A percentile compares a stretch with the other conserved stretches of the same genome.
phyloP scores from a whole-genome alignment of 176 grass and related monocot genomes.

The Dendrocalamus sinicus region DNA sequence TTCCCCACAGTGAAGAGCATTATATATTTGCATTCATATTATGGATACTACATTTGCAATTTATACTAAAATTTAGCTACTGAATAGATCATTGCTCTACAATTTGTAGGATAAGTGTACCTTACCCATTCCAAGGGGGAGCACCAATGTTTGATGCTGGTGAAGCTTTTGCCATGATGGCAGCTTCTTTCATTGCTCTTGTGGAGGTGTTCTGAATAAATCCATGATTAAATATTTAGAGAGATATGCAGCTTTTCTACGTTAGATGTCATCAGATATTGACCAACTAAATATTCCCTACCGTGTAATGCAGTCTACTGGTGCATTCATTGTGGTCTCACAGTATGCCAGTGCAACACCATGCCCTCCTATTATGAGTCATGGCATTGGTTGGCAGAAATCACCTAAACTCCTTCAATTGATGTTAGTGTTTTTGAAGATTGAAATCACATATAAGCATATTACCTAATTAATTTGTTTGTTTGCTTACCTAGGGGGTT shows the following conservation, averaged over 20 bases:
- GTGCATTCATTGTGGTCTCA: constrained; percentile 80
- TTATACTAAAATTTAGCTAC: neutral
- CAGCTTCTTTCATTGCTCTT: constrained; percentile 88
- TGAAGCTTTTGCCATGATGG: constrained; percentile 59
- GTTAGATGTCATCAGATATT: neutral
- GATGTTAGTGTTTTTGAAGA: constrained; percentile 12
- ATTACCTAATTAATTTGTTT: neutral
- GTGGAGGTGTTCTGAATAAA: constrained; percentile 68
- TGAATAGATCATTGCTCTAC: constrained; percentile 2
- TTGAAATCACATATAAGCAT: neutral
- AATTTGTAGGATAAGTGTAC: constrained; percentile 81
- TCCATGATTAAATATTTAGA: neutral
- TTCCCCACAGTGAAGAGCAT: neutral
- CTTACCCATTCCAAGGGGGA: constrained; percentile 97
- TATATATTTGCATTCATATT: neutral
- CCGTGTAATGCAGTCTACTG: constrained; percentile 71
- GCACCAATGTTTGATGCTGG: constrained; percentile 73
- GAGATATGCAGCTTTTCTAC: neutral
- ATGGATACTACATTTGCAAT: constrained; percentile 11
- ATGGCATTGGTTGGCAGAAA: constrained; percentile 98
- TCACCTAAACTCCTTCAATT: constrained; percentile 11
- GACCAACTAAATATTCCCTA: constrained; percentile 30
- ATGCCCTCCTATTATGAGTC: constrained; percentile 78
- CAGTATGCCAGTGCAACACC: constrained; percentile 86
- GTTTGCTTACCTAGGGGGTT: constrained; percentile 57